Evolutionary conservation across 78 protist genomes (phyloP).

Genomic region (Corallochytrium limacisporum): DNA sequence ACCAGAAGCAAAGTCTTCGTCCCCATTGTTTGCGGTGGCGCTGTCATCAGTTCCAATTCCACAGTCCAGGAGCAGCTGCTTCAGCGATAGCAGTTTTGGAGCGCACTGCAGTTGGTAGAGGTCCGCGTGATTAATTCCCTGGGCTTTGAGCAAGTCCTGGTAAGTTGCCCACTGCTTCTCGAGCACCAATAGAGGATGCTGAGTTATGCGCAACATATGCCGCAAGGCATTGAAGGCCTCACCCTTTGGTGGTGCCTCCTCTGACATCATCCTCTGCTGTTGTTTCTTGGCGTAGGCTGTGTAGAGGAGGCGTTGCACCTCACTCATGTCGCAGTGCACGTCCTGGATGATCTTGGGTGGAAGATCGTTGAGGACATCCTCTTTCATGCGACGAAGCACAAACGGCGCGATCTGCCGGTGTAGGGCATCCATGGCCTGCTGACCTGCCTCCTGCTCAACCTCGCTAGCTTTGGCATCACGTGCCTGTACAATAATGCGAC

Average conservation of each 20-base stretch:
- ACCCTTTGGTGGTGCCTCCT: not conserved
- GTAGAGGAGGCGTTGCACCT: constrained; percentile 50
- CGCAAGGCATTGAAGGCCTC: not conserved
- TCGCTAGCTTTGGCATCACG: constrained; percentile 35
- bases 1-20: not conserved
- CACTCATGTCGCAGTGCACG: constrained; percentile 41
- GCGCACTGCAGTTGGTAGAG: constrained; percentile 21
- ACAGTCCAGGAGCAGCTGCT: constrained; percentile 13
- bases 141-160: too few species aligned
- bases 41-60: constrained; percentile 4
- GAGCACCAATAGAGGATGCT: too few species aligned
- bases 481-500: constrained; percentile 40
- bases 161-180: too few species aligned
- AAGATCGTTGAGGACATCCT: constrained; percentile 80
- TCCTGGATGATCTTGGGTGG: constrained; percentile 96
- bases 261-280: not conserved
- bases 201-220: not conserved
- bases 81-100: constrained; percentile 62
- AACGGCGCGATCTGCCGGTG: constrained; percentile 90
- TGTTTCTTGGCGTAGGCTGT: not conserved
- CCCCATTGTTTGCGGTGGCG: not conserved
- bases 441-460: constrained; percentile 47
- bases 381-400: constrained; percentile 84
- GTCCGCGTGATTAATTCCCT: not conserved
- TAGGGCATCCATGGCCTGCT: constrained; percentile 53